Percentiles rank a stretch among this genome's conserved stretches.
Conservation (phyloP, 2,329 filamentous ascomycete species). For the Penicillium sp. region DNA sequence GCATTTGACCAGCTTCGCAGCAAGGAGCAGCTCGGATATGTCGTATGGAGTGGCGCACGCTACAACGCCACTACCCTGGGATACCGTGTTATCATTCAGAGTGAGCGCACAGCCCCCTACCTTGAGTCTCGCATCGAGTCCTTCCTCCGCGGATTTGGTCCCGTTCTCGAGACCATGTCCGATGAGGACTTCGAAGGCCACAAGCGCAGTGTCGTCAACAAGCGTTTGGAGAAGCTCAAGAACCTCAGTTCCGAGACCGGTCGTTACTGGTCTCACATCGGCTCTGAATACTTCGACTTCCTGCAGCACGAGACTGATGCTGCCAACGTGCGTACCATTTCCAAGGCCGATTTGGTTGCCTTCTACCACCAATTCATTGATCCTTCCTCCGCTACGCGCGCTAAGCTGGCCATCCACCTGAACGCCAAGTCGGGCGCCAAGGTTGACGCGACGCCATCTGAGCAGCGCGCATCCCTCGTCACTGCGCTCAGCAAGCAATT, state of each 20-base stretch:
- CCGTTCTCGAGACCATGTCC: constrained; percentile 71
- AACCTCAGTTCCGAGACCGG: constrained; percentile 83
- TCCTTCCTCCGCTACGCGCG: constrained; percentile 69
- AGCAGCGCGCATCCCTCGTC: constrained; percentile 49
- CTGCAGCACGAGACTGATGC: constrained; percentile 79
- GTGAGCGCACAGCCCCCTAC: constrained; percentile 80
- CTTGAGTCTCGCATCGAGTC: constrained; percentile 84
- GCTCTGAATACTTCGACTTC: constrained; percentile 86
- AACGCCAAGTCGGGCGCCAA: constrained; percentile 67
- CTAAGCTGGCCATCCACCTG: constrained; percentile 84
- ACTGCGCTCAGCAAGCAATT: constrained; percentile 50
- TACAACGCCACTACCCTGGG: constrained; percentile 76
- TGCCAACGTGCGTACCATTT: constrained; percentile 69
- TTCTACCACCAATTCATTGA: constrained; percentile 78
- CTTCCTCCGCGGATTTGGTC: constrained; percentile 71
- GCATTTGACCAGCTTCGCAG: constrained; percentile 93
- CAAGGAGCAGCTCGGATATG: constrained; percentile 96
- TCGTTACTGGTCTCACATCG: constrained; percentile 82
- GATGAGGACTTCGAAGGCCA: constrained; percentile 85
- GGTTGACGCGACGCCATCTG: constrained; percentile 33
- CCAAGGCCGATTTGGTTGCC: constrained; percentile 74
- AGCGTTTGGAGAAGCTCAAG: constrained; percentile 86
- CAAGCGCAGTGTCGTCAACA: constrained; percentile 85
- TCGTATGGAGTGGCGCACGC: constrained; percentile 81
- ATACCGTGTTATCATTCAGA: constrained; percentile 90